Conservation (phyloP, 192 early-diverging fungal species). For the Entrophospora sp. region DNA sequence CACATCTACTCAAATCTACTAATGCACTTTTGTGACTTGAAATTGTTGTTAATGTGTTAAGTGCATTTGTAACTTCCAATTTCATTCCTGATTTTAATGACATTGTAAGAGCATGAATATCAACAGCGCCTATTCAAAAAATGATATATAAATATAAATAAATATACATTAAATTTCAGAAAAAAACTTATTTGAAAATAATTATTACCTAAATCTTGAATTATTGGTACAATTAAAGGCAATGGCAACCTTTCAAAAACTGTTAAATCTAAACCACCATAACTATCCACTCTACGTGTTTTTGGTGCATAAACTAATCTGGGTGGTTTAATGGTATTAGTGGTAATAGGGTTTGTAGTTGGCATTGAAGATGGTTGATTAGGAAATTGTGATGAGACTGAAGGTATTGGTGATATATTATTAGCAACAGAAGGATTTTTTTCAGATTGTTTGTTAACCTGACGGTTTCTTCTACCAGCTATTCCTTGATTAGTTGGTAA, state of each 20-base stretch:
- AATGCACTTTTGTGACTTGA: constrained; percentile 43
- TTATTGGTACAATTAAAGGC: constrained; percentile 38
- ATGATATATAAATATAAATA: not conserved
- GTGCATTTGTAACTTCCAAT: constrained; percentile 62
- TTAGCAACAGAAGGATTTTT: not conserved
- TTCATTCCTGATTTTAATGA: constrained; percentile 69
- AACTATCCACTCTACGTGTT: constrained; percentile 61
- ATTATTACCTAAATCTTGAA: constrained; percentile 39
- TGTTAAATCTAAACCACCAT: constrained; percentile 68
- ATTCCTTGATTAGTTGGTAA: not conserved
- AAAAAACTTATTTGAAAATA: constrained; percentile 19
- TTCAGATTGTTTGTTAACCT: not conserved
- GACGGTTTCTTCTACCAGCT: not conserved
- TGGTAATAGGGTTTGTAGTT: not conserved
- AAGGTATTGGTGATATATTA: not conserved
- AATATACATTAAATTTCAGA: not conserved
- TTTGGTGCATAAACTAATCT: constrained; percentile 45
- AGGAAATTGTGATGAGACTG: not conserved
- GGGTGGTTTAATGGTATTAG: not conserved
- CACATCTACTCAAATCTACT: constrained; percentile 47
- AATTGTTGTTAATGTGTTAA: constrained; percentile 59
- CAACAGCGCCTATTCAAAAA: constrained; percentile 45
- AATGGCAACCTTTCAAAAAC: constrained; percentile 45
- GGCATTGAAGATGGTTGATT: not conserved
- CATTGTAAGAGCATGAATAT: constrained; percentile 70